Base-by-base conservation (phyloP, 495 filamentous ascomycete species). In the Penicillium coffeae region DNA sequence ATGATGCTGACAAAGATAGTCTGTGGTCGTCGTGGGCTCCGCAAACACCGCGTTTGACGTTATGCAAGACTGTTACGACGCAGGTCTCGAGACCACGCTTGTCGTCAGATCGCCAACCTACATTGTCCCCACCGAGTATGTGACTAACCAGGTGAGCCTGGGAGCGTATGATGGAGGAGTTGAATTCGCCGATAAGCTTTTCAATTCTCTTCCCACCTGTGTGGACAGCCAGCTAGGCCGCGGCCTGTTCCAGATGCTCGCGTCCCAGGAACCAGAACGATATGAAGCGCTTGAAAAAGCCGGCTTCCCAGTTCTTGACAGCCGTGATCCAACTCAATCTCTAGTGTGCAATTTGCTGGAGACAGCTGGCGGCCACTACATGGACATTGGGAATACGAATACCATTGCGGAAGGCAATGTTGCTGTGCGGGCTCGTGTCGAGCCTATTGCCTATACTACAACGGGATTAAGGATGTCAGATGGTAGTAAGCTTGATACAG, bases 31-130 rank as follows among this genome's bases (percentile, higher is more conserved):
- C 0, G 54, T 76, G 15, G 73, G 73, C 13, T 70, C 69, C 7
- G 73, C 66, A 12, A 78, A 78, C 46, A 76, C 72, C 14, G 71
- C 59, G 1, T 74, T 76, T 46, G 74, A 78, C 52, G 54, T 76
- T 1, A 63, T 71, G 0, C 66, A 70, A 38, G 71, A 76, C 44
- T 72, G 72, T 56, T 45, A 71, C 25, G 50, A 54, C 13, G 59
- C 72, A 1, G 61, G 64, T 7, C 55, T 73, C 13, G 25, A 58
- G 10, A 54, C 62, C 2, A 75, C 73, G 6, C 73, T 77, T 65
- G 54, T 71, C 7, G 70, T 70, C 41, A 52, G 62, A 38, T 61
- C 56, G 1, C 53, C 34, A 12, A 69, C 70, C 18, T 66, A 69
- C 44, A 50, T 74, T 14, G 12, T 74, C 9, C 69, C 57, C 0